A percentile compares a stretch with the other conserved stretches of the same genome.
Conservation (phyloP, 108 stramenopile genomes). For the Conticribra guillardii region DNA sequence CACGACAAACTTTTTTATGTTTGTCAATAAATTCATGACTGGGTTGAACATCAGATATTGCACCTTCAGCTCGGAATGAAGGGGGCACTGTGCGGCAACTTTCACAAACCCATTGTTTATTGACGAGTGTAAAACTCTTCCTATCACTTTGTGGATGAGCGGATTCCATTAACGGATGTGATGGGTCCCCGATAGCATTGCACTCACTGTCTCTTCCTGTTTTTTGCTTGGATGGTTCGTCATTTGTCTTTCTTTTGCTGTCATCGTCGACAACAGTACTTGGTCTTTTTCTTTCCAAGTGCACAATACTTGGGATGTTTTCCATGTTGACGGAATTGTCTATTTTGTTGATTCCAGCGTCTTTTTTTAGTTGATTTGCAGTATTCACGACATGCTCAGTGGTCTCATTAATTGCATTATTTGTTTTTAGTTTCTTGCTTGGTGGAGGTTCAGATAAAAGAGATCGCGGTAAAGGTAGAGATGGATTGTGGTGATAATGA, state of each 20-base stretch:
- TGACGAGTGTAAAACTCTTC: background rate
- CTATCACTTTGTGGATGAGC: background rate
- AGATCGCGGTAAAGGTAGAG: constrained; percentile 2
- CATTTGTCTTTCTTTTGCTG: background rate
- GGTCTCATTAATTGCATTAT: background rate
- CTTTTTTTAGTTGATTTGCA: no score
- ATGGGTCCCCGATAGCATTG: constrained; percentile 10
- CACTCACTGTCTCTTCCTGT: no score
- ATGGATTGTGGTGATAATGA: constrained; percentile 16
- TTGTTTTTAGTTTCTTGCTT: background rate
- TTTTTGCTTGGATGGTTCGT: background rate
- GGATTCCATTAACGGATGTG: background rate
- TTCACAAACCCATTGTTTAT: constrained; percentile 15
- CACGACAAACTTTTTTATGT: constrained; percentile 10
- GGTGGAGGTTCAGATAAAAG: no score
- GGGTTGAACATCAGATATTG: constrained; percentile 2
- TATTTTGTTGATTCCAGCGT: no score
- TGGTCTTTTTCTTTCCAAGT: background rate
- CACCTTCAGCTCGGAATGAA: constrained; percentile 8
- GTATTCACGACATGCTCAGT: no score
- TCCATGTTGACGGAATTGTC: no score
- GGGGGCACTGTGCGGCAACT: constrained; percentile 15
- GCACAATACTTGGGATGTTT: constrained; percentile 11
- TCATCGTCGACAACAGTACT: background rate
- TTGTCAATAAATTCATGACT: constrained; percentile 1